phyloP scores from a whole-genome alignment of 192 early-diverging fungal species.

The Backusella tarrabulga region DNA sequence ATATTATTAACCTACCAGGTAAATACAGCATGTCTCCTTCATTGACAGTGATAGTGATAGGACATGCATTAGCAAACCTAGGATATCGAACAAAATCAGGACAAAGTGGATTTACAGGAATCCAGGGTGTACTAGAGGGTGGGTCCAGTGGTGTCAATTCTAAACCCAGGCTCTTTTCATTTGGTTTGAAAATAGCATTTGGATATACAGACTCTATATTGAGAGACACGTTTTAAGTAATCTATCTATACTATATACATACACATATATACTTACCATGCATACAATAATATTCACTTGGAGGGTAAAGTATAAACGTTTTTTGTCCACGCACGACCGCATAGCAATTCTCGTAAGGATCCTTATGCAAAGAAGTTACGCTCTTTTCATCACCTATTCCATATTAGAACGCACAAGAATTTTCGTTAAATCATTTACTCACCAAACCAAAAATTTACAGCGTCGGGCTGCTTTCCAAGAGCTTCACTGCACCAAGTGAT shows the following conservation, averaged over 20 bases:
- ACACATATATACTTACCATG: slow-evolving; percentile 37
- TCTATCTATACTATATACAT: background rate
- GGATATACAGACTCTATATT: slow-evolving; percentile 13
- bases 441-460: slow-evolving; percentile 57
- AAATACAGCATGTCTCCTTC: slow-evolving; percentile 55
- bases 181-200: slow-evolving; percentile 20
- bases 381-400: slow-evolving; percentile 31
- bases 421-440: too few relatives aligned
- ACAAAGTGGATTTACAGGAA: slow-evolving; percentile 42
- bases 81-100: slow-evolving; percentile 41
- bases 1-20: slow-evolving; percentile 34
- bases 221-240: background rate
- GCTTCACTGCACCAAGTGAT: slow-evolving; percentile 47
- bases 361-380: slow-evolving; percentile 48
- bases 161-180: slow-evolving; percentile 7
- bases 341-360: slow-evolving; percentile 56
- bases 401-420: too few relatives aligned
- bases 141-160: slow-evolving; percentile 34
- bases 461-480: slow-evolving; percentile 40
- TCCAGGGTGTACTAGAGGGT: slow-evolving; percentile 38
- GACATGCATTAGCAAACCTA: slow-evolving; percentile 38
- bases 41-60: slow-evolving; percentile 39
- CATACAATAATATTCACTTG: slow-evolving; percentile 46
- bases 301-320: slow-evolving; percentile 48
- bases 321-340: slow-evolving; percentile 48